Evolutionary conservation across 2,329 filamentous ascomycete species (phyloP).

Genomic region (Escovopsis sp.): DNA sequence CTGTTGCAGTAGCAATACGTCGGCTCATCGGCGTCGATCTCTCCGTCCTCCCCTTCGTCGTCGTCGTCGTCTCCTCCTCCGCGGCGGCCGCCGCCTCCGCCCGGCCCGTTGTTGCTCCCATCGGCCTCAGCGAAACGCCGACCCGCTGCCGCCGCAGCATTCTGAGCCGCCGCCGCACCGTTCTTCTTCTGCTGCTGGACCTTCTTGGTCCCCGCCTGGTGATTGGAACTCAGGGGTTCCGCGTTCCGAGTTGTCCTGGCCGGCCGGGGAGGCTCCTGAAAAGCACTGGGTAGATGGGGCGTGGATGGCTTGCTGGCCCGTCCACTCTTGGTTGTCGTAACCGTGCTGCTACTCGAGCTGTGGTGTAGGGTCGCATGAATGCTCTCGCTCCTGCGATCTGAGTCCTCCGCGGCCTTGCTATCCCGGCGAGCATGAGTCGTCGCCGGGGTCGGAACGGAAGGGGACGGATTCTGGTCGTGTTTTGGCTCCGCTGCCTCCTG

Average conservation of each 20-base stretch:
- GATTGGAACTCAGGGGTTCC: constrained; percentile 13
- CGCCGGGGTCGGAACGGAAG: constrained; percentile 12
- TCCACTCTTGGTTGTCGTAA: constrained; percentile 51
- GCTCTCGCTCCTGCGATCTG: constrained; percentile 28
- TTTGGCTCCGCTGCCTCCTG: constrained; percentile 13
- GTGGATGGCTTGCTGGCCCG: constrained; percentile 53
- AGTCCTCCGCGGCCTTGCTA: constrained; percentile 20
- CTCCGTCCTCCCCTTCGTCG: constrained; percentile 31
- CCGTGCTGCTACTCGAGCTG: constrained; percentile 19
- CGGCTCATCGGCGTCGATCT: constrained; percentile 55
- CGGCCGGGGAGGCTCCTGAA: constrained; percentile 35
- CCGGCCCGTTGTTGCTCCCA: constrained; percentile 25
- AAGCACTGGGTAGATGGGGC: constrained; percentile 38
- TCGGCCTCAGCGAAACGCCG: constrained; percentile 25
- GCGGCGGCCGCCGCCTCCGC: constrained; percentile 18
- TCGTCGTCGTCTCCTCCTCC: constrained; percentile 20
- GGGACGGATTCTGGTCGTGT: constrained; percentile 13
- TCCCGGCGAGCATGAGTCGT: constrained; percentile 26
- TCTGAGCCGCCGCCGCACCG: constrained; percentile 17
- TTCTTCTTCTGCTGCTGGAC: constrained; percentile 44
- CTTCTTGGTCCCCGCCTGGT: constrained; percentile 26
- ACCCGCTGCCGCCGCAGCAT: constrained; percentile 12
- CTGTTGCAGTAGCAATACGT: constrained; percentile 69
- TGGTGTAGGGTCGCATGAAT: constrained; percentile 22
- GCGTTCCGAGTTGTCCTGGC: constrained; percentile 37